phyloP scores from a whole-genome alignment of 352 stramenopile species.

The Thalassiosira hispida region DNA sequence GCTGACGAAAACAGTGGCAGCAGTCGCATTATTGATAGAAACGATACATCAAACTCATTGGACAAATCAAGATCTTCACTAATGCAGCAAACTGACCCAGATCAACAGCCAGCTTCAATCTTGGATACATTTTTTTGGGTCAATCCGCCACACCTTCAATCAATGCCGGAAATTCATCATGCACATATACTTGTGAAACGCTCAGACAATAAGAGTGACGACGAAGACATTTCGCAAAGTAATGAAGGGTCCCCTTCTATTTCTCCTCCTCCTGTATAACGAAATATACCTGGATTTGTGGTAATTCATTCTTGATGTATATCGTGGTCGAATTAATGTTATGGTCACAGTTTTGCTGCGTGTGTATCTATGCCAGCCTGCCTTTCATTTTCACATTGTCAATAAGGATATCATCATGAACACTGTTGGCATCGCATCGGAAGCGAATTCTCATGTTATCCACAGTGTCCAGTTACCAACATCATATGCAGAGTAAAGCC shows the following conservation, averaged over 20 bases:
- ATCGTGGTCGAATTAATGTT: no score
- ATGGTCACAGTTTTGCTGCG: no score
- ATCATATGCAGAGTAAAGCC: no score
- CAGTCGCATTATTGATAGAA: conserved; percentile 31
- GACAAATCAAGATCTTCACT: not conserved
- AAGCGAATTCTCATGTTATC: no score
- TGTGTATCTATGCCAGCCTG: no score
- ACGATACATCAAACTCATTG: conserved; percentile 9
- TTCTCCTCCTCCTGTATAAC: conserved; percentile 9
- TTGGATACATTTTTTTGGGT: conserved; percentile 58
- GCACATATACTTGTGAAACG: conserved; percentile 58
- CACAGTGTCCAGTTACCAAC: no score
- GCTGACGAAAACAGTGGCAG: conserved; percentile 19
- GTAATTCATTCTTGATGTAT: no score
- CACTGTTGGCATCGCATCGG: no score
- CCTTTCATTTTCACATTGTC: no score
- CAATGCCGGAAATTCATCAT: conserved; percentile 64
- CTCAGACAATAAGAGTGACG: conserved; percentile 5
- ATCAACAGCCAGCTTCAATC: not conserved
- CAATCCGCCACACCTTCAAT: conserved; percentile 66
- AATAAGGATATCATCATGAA: no score
- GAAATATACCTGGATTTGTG: not conserved
- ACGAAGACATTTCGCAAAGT: not conserved
- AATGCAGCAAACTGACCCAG: not conserved
- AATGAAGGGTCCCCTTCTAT: no score